Evolutionary conservation across 2,329 filamentous ascomycete genomes (phyloP).

Genomic region (Fusarium sp.): DNA sequence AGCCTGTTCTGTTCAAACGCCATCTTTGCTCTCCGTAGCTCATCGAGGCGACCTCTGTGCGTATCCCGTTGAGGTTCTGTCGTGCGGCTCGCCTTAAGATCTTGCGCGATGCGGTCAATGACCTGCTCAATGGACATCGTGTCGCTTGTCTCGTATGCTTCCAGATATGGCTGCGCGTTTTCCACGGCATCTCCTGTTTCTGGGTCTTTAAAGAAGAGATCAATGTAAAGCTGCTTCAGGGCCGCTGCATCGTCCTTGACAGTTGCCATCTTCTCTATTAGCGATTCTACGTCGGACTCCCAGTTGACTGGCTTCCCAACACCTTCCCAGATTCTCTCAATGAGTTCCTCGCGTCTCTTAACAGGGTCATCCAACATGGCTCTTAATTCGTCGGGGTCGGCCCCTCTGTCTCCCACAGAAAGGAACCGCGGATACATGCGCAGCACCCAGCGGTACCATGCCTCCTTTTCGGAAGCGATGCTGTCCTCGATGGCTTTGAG

Average conservation of each 20-base stretch:
- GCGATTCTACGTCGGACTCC: constrained; percentile 49
- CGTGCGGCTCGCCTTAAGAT: constrained; percentile 47
- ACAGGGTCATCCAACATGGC: constrained; percentile 53
- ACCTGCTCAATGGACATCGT: constrained; percentile 49
- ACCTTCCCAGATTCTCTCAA: constrained; percentile 51
- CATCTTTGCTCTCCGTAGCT: constrained; percentile 60
- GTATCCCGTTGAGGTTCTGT: constrained; percentile 53
- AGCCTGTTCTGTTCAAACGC: constrained; percentile 60
- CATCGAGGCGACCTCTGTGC: constrained; percentile 56
- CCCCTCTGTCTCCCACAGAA: constrained; percentile 46
- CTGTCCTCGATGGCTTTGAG: constrained; percentile 61
- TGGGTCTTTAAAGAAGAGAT: constrained; percentile 56
- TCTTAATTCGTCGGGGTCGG: constrained; percentile 49
- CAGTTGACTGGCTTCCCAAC: constrained; percentile 51
- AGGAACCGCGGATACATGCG: constrained; percentile 55
- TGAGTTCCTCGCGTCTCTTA: constrained; percentile 51
- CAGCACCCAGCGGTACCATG: constrained; percentile 63
- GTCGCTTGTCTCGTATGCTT: constrained; percentile 48
- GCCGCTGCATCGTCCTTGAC: constrained; percentile 48
- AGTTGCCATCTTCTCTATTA: constrained; percentile 50
- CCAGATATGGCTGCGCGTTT: constrained; percentile 54
- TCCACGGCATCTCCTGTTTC: constrained; percentile 49
- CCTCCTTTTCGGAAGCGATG: constrained; percentile 62
- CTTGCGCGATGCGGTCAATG: constrained; percentile 49
- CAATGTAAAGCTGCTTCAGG: constrained; percentile 54